These are phyloP conservation scores for Mycena leptocephala DNA, from an alignment of 768 basidiomycete species.

Conservation along the genomic window DNA sequence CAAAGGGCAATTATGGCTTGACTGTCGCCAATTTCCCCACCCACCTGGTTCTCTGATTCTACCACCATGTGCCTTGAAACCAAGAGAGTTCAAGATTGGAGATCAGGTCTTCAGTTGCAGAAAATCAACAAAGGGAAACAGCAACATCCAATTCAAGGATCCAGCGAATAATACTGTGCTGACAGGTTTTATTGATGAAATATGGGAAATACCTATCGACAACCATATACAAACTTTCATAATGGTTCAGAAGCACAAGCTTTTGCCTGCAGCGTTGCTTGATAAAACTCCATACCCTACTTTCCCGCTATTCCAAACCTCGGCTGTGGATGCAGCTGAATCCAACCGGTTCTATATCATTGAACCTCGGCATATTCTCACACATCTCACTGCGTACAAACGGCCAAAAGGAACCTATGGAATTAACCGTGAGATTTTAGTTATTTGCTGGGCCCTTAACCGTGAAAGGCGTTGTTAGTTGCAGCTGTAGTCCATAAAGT, in stretches of 20 bases:
- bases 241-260: constrained; percentile 35
- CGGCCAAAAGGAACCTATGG: constrained; percentile 40
- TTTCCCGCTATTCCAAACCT: constrained; percentile 22
- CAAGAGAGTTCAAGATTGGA: not conserved
- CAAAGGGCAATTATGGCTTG: not conserved
- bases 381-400: constrained; percentile 33
- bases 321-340: constrained; percentile 34
- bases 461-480: not conserved
- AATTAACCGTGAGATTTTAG: not conserved
- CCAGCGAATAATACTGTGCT: not conserved
- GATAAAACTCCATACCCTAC: not conserved
- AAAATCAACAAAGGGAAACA: not conserved
- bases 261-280: constrained; percentile 25
- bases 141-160: no score
- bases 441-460: not conserved
- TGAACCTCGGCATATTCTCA: constrained; percentile 39
- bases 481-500: no score
- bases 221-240: constrained; percentile 37
- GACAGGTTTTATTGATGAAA: constrained; percentile 39
- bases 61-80: not conserved
- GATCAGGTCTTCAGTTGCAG: not conserved
- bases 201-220: constrained; percentile 37
- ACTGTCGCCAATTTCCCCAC: not conserved
- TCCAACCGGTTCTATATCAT: constrained; percentile 36
- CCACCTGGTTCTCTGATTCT: not conserved